These are phyloP conservation scores for Pythium folliculosum DNA, from an alignment of 352 stramenopile species.

Conservation along the genomic window DNA sequence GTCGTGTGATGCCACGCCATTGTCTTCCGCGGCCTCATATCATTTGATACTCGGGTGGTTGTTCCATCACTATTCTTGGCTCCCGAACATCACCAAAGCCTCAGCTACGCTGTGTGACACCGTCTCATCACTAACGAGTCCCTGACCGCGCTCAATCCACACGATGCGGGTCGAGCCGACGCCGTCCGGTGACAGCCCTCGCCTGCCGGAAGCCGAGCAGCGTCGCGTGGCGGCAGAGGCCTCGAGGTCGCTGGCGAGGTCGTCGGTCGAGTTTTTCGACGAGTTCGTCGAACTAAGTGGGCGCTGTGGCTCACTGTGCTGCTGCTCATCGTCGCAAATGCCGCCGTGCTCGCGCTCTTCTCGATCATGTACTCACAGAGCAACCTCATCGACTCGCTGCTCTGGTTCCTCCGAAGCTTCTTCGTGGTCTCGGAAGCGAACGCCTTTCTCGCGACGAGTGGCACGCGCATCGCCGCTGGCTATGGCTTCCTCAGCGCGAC, in stretches of 20 bases:
- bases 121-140: too few relatives aligned
- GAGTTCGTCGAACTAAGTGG: conserved; percentile 2
- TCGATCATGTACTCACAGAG: conserved; percentile 5
- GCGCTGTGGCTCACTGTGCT: background rate
- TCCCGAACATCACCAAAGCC: too few relatives aligned
- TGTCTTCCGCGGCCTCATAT: too few relatives aligned
- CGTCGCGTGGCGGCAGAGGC: too few relatives aligned
- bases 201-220: background rate
- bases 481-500: background rate
- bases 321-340: conserved; percentile 8
- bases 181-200: background rate
- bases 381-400: conserved; percentile 1
- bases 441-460: background rate
- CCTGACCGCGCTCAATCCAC: background rate
- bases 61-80: too few relatives aligned
- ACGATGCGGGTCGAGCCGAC: background rate
- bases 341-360: conserved; percentile 8
- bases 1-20: too few relatives aligned
- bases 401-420: conserved; percentile 6
- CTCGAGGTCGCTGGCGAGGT: background rate
- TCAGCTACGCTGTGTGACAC: background rate
- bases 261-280: background rate
- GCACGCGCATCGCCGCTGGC: background rate
- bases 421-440: conserved; percentile 3
- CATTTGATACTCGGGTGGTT: too few relatives aligned